Conservation (phyloP, 192 early-diverging fungal genomes). For the Pecoramyces ruminantium region DNA sequence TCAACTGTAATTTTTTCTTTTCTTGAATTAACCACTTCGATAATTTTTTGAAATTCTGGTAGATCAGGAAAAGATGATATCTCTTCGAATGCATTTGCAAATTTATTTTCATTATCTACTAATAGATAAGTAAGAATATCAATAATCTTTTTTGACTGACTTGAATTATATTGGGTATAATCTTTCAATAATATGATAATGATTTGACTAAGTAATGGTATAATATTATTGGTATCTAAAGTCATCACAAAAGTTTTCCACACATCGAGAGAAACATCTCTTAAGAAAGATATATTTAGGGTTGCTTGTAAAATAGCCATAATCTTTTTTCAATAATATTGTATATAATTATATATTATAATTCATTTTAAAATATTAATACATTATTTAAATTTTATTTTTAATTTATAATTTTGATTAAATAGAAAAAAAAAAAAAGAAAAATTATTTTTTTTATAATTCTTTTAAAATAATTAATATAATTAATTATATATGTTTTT, state of each 20-base stretch:
- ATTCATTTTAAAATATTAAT: too few relatives aligned
- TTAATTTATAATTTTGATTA: too few relatives aligned
- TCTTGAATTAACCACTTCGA: background rate
- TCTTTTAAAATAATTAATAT: too few relatives aligned
- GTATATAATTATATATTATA: too few relatives aligned
- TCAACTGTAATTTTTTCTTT: background rate
- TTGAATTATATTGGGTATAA: background rate
- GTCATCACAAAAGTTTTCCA: background rate
- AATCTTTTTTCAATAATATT: background rate
- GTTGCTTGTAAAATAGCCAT: constrained; percentile 1
- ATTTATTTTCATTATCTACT: background rate
- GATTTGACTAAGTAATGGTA: constrained; percentile 1
- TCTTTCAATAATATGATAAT: background rate
- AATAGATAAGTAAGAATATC: background rate
- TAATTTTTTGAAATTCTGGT: background rate
- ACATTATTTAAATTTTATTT: too few relatives aligned
- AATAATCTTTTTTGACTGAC: background rate
- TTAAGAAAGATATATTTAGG: background rate
- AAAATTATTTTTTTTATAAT: too few relatives aligned
- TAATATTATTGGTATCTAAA: constrained; percentile 1
- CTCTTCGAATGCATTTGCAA: background rate
- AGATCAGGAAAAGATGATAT: background rate
- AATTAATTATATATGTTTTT: too few relatives aligned
- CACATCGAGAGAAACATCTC: background rate
- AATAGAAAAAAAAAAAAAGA: too few relatives aligned